Base-by-base conservation (phyloP, 176 grass and related monocot species). In the Hsuehochloa calcarea region DNA sequence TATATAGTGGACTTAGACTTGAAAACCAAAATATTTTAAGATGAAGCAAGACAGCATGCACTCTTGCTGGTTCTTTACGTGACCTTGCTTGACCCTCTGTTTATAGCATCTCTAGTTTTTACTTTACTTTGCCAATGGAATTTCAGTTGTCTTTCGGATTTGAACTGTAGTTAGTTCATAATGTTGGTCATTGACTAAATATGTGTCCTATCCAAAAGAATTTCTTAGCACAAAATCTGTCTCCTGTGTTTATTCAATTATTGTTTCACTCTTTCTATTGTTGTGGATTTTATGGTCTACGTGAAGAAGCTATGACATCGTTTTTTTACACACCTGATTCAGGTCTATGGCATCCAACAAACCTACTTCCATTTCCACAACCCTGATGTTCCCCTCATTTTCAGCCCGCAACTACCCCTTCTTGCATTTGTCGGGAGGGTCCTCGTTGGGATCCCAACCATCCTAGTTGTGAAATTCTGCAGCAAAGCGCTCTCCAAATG, bases 401-500 rank as follows among this genome's bases (percentile, higher is more conserved):
- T 99, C 60, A 96, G 88, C 73, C 58, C 82, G 0, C 65, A 96
- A 27, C 58, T 99, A 23, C 87, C 97, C 7, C 44, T 91, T 61
- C 17, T 87, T 27, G 14, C 41, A 5, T 99, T 94, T 3, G 3
- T 78, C 0, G 91, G 86, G 43, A 85, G 92, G 61, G 69, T 99
- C 29, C 84, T 99, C 2, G 78, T 96, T 0, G 97, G 97, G 26
- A 96, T 99, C 52, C 86, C 93, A 0, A 96, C 92, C 69, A 99
- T 99, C 88, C 75, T 99, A 5, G 71, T 49, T 0, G 93, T 96
- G 81, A 99, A 99, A 70, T 99, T 88, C 79, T 96, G 97, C 81
- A 94, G 93, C 88, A 99, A 99, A 69, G 97, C 93, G 0, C 92
- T 99, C 25, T 92, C 97, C 0, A 99, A 94, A 62, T 96, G 97